Evolutionary conservation across 2,329 filamentous ascomycete species (phyloP), one percentile per base, ranked within the genome.

Genomic region (Xylariaceae sp.): DNA sequence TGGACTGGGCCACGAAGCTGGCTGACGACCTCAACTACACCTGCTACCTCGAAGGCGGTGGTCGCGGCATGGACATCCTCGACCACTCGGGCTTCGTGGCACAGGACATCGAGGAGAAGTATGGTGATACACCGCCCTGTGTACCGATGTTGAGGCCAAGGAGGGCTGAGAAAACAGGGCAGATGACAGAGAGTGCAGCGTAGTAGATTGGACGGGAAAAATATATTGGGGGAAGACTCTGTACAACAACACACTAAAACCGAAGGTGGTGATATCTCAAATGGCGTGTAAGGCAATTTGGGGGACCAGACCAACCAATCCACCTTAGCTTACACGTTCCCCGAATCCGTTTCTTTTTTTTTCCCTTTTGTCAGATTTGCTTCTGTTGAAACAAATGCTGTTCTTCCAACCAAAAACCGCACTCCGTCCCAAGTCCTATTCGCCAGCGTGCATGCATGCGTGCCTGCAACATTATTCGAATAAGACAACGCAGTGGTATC

Each of bases 21-120:
- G 64, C 63, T 1, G 68, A 67, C 39, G 59, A 63, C 11, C 65
- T 67, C 13, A 64, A 61, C 23, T 59, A 64, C 18, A 58, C 64
- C 13, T 65, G 64, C 47, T 69, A 69, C 54, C 64, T 68, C 18
- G 66, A 69, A n/a, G 66, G 66, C 8, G 67, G 66, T 4, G 63
- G 64, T 39, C 60, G 64, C 11, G 66, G 67, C 6, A 61, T 67
- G 64, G 61, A 61, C 13, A 69, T 67, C 30, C 66, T 64, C 37
- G 63, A 67, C 44, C 59, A 61, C 37, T 57, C 55, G 18, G 66
- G 67, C 34, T 68, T 70, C 55, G 56, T 61, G 58, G 60, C 62
- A 35, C 63, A 67, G 35, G 63, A 68, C n/a, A 55, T 69, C 34
- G 61, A 65, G 50, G 49, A 54, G 50, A 62, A 59, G 44, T 69